phyloP scores from a whole-genome alignment of 2,329 filamentous ascomycete genomes.

The Stemphylium beticola region DNA sequence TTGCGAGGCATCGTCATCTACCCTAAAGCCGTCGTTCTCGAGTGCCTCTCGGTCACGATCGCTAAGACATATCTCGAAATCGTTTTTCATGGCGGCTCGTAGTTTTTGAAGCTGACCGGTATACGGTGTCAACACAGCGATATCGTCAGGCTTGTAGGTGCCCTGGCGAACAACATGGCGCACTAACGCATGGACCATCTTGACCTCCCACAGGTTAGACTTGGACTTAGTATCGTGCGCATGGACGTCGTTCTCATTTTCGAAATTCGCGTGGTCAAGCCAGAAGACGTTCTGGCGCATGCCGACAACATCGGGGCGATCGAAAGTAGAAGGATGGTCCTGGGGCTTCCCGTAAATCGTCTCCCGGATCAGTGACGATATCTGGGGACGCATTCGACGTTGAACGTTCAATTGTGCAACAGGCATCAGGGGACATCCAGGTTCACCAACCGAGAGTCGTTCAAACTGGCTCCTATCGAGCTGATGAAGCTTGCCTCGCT shows the following conservation, averaged over 20 bases:
- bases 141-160: constrained; percentile 63
- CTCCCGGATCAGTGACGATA: constrained; percentile 64
- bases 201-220: constrained; percentile 65
- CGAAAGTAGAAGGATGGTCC: constrained; percentile 53
- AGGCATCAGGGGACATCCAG: constrained; percentile 29
- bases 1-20: background rate
- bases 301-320: constrained; percentile 59
- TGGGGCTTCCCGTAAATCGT: constrained; percentile 64
- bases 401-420: constrained; percentile 60
- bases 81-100: constrained; percentile 51
- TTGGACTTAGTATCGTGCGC: constrained; percentile 51
- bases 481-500: constrained; percentile 56
- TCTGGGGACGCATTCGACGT: constrained; percentile 69
- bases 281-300: constrained; percentile 64
- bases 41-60: constrained; percentile 68
- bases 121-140: constrained; percentile 74
- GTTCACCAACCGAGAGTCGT: constrained; percentile 53
- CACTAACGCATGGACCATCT: constrained; percentile 68
- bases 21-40: constrained; percentile 30
- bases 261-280: constrained; percentile 63
- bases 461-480: constrained; percentile 69
- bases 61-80: constrained; percentile 67
- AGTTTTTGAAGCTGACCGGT: constrained; percentile 63
- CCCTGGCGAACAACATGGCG: constrained; percentile 71
- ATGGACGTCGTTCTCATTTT: constrained; percentile 39